Conservation (phyloP, 768 basidiomycete genomes). For the Zangia roseola region DNA sequence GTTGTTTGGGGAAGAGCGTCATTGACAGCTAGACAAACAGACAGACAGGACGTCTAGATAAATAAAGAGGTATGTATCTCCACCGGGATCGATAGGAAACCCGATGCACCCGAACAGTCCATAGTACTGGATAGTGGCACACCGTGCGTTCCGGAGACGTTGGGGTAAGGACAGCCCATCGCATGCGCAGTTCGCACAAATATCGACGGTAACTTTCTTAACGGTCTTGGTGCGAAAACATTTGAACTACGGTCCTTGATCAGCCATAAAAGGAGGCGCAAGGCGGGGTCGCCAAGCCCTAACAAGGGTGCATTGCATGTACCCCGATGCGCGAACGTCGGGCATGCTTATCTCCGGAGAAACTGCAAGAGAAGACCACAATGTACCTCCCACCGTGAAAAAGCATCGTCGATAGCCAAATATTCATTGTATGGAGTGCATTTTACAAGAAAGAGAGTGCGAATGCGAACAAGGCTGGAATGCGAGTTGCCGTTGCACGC, state of each 20-base stretch:
- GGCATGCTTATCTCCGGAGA: constrained; percentile 8
- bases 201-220: too few relatives aligned
- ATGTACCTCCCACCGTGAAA: background rate
- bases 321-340: constrained; percentile 15
- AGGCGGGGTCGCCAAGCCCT: background rate
- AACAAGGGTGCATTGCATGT: constrained; percentile 7
- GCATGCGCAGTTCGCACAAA: background rate
- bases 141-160: background rate
- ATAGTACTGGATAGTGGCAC: too few relatives aligned
- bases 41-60: background rate
- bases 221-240: too few relatives aligned
- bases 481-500: background rate
- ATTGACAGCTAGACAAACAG: background rate
- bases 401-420: background rate
- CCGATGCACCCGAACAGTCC: background rate
- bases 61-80: background rate
- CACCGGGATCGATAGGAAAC: background rate
- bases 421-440: background rate
- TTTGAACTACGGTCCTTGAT: background rate
- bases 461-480: background rate
- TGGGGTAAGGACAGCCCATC: background rate
- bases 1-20: background rate
- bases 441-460: background rate
- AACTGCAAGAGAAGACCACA: background rate
- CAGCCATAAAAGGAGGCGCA: background rate